Base-by-base conservation (phyloP, 441 rosid genomes). In the Manihot esculenta region DNA sequence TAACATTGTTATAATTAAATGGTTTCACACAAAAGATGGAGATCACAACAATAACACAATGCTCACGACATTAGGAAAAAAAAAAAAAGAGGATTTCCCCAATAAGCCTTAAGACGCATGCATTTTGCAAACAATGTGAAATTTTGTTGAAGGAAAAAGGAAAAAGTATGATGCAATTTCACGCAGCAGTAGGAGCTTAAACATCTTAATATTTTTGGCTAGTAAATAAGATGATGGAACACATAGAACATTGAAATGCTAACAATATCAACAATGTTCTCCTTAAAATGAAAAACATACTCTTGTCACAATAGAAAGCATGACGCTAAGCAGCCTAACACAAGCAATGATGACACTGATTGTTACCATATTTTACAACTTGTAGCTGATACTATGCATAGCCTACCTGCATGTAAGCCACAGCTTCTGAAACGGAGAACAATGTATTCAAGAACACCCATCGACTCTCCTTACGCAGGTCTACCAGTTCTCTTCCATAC, bases 361-460 rank as follows among this genome's bases (percentile, higher is more conserved):
- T 27, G n/a, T 11, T 5, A 20, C 41, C 66, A 18, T 11, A 14
- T 41, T 1, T 18, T 41, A 11, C 64, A 62, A 42, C 21, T 73
- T 24, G 30, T 50, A 27, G 47, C 54, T 68, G 13, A 30, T 30
- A 67, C 12, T 41, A 54, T 15, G 30, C 57, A 41, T 35, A 68
- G 75, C 42, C 63, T 79, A 94, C 99, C 96, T 94, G 97, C 88
- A 90, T 90, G 81, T 82, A 94, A 49, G 97, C 97, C 77, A 94
- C 92, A 69, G 96, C 99, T 81, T 94, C 99, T 57, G 99, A 94
- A 73, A 94, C 99, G 51, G 99, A 94, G 79, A 94, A 94, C 21
- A 94, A 82, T 5, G 99, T 94, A 77, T 94, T 92, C 77, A 94
- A 89, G 76, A 94, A 94, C 78, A 80, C 97, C 99, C 97, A 94